Percentiles rank a stretch among this genome's conserved stretches.
Conservation (phyloP, 257 asterid genomes). For the Paraleonurus japonicus region DNA sequence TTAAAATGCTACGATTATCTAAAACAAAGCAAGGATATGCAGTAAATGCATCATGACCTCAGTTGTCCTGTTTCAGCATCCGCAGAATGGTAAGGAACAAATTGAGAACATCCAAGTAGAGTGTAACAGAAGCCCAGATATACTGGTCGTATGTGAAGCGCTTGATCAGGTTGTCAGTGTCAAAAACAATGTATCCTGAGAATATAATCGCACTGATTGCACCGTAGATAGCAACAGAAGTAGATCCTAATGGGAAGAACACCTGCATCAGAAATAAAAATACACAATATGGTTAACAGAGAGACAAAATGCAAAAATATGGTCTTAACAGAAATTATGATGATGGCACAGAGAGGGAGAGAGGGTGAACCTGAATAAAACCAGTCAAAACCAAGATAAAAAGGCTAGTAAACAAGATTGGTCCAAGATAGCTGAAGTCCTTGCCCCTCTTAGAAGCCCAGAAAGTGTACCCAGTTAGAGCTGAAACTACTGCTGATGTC, state of each 20-base stretch:
- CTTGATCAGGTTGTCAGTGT: slow-evolving; percentile 92
- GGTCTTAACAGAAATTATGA: slow-evolving; percentile 4
- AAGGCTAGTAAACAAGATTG: slow-evolving; percentile 92
- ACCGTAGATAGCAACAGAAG: slow-evolving; percentile 64
- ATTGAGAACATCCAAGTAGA: slow-evolving; percentile 86
- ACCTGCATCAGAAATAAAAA: slow-evolving; percentile 45
- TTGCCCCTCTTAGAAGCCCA: slow-evolving; percentile 99
- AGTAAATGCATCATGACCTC: slow-evolving; percentile 12
- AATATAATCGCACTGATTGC: slow-evolving; percentile 86
- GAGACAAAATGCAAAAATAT: neutral
- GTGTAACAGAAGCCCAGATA: slow-evolving; percentile 98
- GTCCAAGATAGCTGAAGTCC: slow-evolving; percentile 94
- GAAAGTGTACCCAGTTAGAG: slow-evolving; percentile 90
- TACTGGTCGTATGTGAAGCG: slow-evolving; percentile 92
- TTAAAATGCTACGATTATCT: slow-evolving; percentile 18
- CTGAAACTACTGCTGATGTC: slow-evolving; percentile 91
- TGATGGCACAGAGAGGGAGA: neutral
- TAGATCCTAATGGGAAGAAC: slow-evolving; percentile 87
- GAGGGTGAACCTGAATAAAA: slow-evolving; percentile 66
- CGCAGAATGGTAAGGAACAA: slow-evolving; percentile 93
- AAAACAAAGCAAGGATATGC: slow-evolving; percentile 17
- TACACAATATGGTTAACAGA: neutral
- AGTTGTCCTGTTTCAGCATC: slow-evolving; percentile 88
- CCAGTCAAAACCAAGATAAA: slow-evolving; percentile 73
- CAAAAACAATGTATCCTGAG: slow-evolving; percentile 86